Evolutionary conservation across 495 filamentous ascomycete genomes (phyloP).

Genomic region (Aspergillus hancockii): DNA sequence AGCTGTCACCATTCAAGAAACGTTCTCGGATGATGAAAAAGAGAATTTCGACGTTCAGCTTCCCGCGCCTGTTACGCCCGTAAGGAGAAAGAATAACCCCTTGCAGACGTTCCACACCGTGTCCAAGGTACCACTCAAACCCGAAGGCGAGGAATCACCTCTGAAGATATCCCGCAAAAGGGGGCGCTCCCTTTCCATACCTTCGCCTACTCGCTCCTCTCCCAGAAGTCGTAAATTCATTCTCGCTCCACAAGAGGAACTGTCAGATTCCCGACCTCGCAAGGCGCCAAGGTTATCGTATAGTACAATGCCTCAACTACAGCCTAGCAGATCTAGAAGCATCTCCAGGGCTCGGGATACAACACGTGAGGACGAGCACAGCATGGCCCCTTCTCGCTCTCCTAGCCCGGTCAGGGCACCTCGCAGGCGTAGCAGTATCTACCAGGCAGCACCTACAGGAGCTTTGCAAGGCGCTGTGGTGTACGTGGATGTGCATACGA

Average conservation of each 20-base stretch:
- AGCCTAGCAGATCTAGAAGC: conserved; percentile 8
- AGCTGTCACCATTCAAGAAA: conserved; percentile 2
- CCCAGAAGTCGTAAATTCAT: conserved; percentile 32
- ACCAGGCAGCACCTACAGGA: conserved; percentile 15
- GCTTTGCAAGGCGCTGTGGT: conserved; percentile 72
- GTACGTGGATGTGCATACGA: conserved; percentile 92
- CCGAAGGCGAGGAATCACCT: conserved; percentile 63
- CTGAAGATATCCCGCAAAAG: conserved; percentile 57
- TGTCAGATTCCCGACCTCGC: conserved; percentile 23
- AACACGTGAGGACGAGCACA: neutral
- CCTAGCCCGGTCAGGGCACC: conserved; percentile 34
- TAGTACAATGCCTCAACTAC: conserved; percentile 24
- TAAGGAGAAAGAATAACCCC: conserved; percentile 24
- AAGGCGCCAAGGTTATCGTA: conserved; percentile 26
- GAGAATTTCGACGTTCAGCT: conserved; percentile 31
- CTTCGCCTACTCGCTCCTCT: conserved; percentile 39
- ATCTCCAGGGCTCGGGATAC: neutral
- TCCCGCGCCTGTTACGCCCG: conserved; percentile 37
- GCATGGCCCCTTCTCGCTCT: conserved; percentile 21
- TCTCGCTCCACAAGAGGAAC: conserved; percentile 23
- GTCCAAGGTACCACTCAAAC: conserved; percentile 74
- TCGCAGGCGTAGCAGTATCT: conserved; percentile 24
- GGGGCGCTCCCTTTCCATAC: conserved; percentile 46
- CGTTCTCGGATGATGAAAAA: conserved; percentile 29
- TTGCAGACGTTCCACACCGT: conserved; percentile 64